Evolutionary conservation across 345 rosid genomes (phyloP), one percentile per base, ranked within the genome.

Genomic region (Euphorbia pulcherrima): DNA sequence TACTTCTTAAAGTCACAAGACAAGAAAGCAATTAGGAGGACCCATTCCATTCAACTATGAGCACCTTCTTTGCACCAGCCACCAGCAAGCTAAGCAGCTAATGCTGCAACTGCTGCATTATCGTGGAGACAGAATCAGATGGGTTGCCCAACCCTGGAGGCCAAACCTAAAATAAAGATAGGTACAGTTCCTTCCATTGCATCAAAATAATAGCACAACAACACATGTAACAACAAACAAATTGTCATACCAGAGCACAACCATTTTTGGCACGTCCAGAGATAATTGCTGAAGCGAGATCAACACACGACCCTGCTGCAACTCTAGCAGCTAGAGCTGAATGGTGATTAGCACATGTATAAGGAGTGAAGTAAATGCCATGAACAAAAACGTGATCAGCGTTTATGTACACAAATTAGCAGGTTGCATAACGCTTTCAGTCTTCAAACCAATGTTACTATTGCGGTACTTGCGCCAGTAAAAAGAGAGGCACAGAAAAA

Each of bases 61-160:
- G 85, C 77, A 94, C 96, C 70, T 85, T 94, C 89, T 80, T 85
- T 4, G 97, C 97, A 67, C 97, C 99, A 13, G 96, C 96, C 97
- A 67, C 97, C 99, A 13, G 96, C 96, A 83, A 74, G 86, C 79
- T 87, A 96, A 66, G 96, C 96, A 62, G 92, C 92, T 74, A 92
- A 78, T 41, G 93, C 96, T 80, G 99, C 96, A 77, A 92, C 82
- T 5, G 99, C 99, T 72, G 99, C 97, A 86, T 94, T 94, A 70
- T 94, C 91, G 84, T 94, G 99, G 64, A 94, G 97, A 83, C 99
- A 94, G 79, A 94, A 94, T 63, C 99, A 97, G 97, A 92, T 92
- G 47, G 97, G 85, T 66, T 91, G 92, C 68, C 72, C 84, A 68
- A 91, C 48, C 99, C 99, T 1, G 99, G 99, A 61, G 99, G 99